Base-by-base conservation (phyloP, 345 rosid genomes). In the Syzygium grande region DNA sequence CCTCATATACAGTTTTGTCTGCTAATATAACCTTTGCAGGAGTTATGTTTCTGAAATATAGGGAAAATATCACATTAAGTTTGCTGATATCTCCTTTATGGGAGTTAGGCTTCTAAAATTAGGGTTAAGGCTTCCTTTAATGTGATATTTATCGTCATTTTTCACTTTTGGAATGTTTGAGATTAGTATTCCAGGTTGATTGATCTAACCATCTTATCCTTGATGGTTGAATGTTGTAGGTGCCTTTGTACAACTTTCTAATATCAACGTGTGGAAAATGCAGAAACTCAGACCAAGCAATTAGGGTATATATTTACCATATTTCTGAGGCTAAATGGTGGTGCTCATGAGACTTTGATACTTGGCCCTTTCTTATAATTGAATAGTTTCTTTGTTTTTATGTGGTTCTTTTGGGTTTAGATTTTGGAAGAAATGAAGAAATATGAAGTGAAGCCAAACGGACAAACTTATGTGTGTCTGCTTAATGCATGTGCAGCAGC, bases 391-490 rank as follows among this genome's bases (percentile, higher is more conserved):
- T 59, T 87, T 15, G 53, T n/a, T 21, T 84, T 43, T 13, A 19
- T 21, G 15, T 87, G 49, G 43, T 87, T 41, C 29, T 7, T 65
- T 85, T 87, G 56, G 84, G 59, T 80, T 86, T 89, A 98, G 99
- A 91, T 98, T 65, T 93, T 91, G 84, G 99, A 96, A 59, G 99
- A 98, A 92, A 96, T 98, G 98, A 98, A 96, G 96, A 93, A 88
- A 85, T 93, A 92, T 85, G 97, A 94, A 52, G 97, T 98, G 90
- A 96, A 98, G 94, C 98, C 99, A 61, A 96, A 93, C 90, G 98
- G 94, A 88, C 98, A 96, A 93, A 96, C 98, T 61, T 96, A 93
- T 90, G 90, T 95, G 80, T 92, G 96, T 92, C 92, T 98, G 49
- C 98, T 98, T 58, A 96, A 96, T 91, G 96, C 98, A 54, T 98